Conservation (phyloP, 805 yeast species). For the Metschnikowia anglica region DNA sequence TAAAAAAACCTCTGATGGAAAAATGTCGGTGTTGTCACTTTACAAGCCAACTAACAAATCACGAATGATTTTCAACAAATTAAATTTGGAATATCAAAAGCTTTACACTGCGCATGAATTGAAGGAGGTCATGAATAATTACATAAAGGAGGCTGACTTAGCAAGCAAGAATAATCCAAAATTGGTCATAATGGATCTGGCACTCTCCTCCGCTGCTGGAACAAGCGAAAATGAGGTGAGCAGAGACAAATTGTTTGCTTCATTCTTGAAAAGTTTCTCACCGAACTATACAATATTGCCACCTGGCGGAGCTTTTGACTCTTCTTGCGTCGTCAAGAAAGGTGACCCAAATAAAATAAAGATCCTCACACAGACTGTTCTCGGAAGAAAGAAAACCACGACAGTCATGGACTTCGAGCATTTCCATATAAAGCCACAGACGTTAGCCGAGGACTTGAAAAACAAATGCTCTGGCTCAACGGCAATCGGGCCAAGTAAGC, state of each 20-base stretch:
- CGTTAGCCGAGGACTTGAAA: constrained; percentile 65
- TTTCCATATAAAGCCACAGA: constrained; percentile 62
- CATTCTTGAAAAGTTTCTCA: constrained; percentile 47
- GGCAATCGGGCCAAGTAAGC: constrained; percentile 61
- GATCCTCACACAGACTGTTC: constrained; percentile 69
- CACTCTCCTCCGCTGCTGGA: constrained; percentile 45
- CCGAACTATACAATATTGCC: constrained; percentile 49
- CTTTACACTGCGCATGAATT: constrained; percentile 58
- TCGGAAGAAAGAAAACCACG: constrained; percentile 81
- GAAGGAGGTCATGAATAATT: constrained; percentile 50
- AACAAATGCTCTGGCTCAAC: constrained; percentile 88
- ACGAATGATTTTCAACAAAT: constrained; percentile 45
- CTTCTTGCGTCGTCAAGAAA: constrained; percentile 28
- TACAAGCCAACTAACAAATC: constrained; percentile 59
- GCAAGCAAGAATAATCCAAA: constrained; percentile 54
- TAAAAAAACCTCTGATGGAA: constrained; percentile 26
- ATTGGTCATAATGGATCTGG: constrained; percentile 54
- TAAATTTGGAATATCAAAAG: constrained; percentile 35
- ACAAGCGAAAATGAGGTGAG: constrained; percentile 26
- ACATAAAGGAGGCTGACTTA: constrained; percentile 53
- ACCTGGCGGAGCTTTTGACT: constrained; percentile 38
- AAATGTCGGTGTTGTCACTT: constrained; percentile 35
- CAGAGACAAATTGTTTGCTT: constrained; percentile 47
- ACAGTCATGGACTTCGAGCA: constrained; percentile 66
- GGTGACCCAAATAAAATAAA: constrained; percentile 70